phyloP scores from a whole-genome alignment of 1,284 basidiomycete species.

The Trichosporon sp. region DNA sequence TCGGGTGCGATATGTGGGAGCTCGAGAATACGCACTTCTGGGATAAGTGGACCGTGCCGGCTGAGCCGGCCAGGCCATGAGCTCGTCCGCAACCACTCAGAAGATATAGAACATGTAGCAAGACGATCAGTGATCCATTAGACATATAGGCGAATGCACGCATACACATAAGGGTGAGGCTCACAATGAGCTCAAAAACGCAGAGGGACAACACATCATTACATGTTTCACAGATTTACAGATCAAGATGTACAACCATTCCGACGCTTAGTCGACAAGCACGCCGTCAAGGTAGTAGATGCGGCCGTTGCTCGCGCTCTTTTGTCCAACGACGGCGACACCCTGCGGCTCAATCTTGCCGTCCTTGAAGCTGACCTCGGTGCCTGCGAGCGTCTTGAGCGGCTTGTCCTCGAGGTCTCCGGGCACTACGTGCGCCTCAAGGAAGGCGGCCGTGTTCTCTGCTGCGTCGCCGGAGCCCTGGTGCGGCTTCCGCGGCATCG shows the following conservation, averaged over 20 bases:
- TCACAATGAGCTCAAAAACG: neutral
- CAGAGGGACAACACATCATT: neutral
- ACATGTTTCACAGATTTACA: neutral
- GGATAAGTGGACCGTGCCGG: neutral
- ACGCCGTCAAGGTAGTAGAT: slow-evolving; percentile 41
- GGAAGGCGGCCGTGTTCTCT: slow-evolving; percentile 36
- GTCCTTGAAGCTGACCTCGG: slow-evolving; percentile 23
- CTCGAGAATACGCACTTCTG: slow-evolving; percentile 13
- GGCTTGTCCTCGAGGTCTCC: slow-evolving; percentile 13
- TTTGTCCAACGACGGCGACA: slow-evolving; percentile 34
- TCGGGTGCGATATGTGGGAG: slow-evolving; percentile 40
- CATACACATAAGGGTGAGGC: neutral
- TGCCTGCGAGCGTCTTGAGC: slow-evolving; percentile 28
- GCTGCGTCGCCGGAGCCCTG: slow-evolving; percentile 24
- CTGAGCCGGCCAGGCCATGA: neutral
- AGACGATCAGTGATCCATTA: no score
- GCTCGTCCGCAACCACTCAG: neutral
- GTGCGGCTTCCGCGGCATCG: slow-evolving; percentile 40
- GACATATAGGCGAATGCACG: neutral
- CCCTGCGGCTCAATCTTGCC: slow-evolving; percentile 38
- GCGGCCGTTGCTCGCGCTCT: slow-evolving; percentile 40
- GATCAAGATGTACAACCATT: neutral
- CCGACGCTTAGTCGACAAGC: neutral
- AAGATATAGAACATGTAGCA: no score
- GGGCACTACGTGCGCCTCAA: slow-evolving; percentile 39